Evolutionary conservation across 2,329 filamentous ascomycete species (phyloP), one percentile per base, ranked within the genome.

Genomic region (Colletotrichum sp.): DNA sequence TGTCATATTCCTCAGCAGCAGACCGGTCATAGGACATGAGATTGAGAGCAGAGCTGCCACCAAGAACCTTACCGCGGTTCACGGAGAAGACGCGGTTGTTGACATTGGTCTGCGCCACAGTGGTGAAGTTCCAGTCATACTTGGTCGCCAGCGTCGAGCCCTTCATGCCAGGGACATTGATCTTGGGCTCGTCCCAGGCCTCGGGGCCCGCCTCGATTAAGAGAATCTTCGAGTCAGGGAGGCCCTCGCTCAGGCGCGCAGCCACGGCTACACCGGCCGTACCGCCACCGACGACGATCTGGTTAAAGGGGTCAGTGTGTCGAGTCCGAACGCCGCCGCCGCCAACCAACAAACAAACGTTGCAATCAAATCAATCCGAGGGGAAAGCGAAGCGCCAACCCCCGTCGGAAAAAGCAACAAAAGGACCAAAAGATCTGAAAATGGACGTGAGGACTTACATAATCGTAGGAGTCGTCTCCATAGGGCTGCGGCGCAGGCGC

Each of bases 11-110:
- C 44, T 75, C 78, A 9, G 76, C 78, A 13, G 80, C 77, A 4
- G 81, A 82, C 6, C 83, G 79, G 68, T 84, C 82, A 73, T 82
- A 84, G 32, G 81, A 80, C 83, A 85, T 82, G 62, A 88, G 85
- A 76, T 89, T 89, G 34, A 89, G 76, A 0, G 87, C 84, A 24
- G 83, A 86, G 39, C 84, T 86, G 15, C 88, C 88, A 15, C 88
- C 88, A 0, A 90, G 83, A 1, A 87, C 85, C 65, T 87, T 86
- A 13, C 87, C 88, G 8, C 87, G 82, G 16, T 84, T 84, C 49
- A 87, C 84, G 7, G 80, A 65, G 26, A 88, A 84, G 8, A 81
- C 76, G 2, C 86, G 83, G 10, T 82, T 80, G n/a, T 85, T 83
- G 5, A 87, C 83, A 24, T 81, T 76, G 3, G 81, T 73, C 67